Evolutionary conservation across 2,329 filamentous ascomycete genomes (phyloP).

Genomic region (Emergomyces pasteurianus): DNA sequence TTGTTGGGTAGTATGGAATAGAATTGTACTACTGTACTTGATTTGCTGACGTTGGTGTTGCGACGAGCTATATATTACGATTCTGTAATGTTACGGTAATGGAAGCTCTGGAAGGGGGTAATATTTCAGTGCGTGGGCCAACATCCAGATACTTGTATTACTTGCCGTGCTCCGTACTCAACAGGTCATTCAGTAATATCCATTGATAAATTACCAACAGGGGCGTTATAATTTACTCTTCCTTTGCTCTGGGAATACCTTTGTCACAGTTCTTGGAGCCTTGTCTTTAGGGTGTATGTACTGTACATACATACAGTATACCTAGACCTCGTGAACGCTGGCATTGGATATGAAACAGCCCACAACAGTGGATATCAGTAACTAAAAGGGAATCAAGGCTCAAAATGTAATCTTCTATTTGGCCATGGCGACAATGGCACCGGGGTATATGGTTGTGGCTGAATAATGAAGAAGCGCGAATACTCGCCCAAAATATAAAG

Average conservation of each 20-base stretch:
- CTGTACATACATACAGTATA: no score
- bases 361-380: background rate
- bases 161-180: background rate
- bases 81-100: background rate
- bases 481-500: background rate
- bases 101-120: background rate
- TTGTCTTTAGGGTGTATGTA: no score
- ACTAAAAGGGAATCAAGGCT: background rate
- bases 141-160: no score
- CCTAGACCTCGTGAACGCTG: background rate
- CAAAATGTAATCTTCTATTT: background rate
- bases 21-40: background rate
- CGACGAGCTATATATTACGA: background rate
- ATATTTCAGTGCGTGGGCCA: no score
- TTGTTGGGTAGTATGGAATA: background rate
- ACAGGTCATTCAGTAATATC: background rate
- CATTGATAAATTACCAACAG: background rate
- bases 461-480: background rate
- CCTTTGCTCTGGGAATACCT: background rate
- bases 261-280: background rate
- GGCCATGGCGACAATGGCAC: background rate
- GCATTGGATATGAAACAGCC: background rate
- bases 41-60: background rate
- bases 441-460: background rate
- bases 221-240: background rate